These are phyloP conservation scores for Trichomonascaceae sp. DNA, from an alignment of 1,139 yeast species.

Conservation along the genomic window DNA sequence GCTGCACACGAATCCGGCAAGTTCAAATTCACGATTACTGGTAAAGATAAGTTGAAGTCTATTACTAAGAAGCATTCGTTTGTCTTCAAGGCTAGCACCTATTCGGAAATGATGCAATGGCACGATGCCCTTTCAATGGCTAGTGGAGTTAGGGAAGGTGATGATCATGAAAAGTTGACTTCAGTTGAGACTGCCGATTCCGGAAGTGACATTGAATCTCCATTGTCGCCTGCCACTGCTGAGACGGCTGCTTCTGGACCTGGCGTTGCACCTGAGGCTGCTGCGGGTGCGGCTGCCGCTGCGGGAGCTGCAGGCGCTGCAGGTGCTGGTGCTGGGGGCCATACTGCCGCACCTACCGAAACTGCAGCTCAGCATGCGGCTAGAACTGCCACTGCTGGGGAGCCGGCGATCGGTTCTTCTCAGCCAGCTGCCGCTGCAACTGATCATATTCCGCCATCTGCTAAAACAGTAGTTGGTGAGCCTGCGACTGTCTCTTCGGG, in stretches of 20 bases:
- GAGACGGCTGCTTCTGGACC: conserved; percentile 6
- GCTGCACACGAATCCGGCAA: conserved; percentile 33
- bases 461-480: neutral
- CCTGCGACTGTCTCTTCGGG: no score
- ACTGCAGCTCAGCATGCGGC: neutral
- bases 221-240: neutral
- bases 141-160: conserved; percentile 14
- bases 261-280: conserved; percentile 22
- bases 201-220: neutral
- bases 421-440: conserved; percentile 7
- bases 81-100: conserved; percentile 40
- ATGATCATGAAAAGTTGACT: neutral
- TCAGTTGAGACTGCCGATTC: neutral
- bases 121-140: conserved; percentile 34
- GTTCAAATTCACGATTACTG: conserved; percentile 39
- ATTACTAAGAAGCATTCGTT: conserved; percentile 36
- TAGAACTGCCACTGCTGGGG: neutral
- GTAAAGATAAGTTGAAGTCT: conserved; percentile 38
- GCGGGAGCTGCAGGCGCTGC: conserved; percentile 9
- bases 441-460: neutral
- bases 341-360: neutral
- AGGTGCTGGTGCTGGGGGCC: conserved; percentile 18
- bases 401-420: neutral
- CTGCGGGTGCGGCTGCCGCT: neutral
- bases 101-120: conserved; percentile 43